Evolutionary conservation across 345 rosid species (phyloP), one percentile per base, ranked within the genome.

Genomic region (Populus alba): DNA sequence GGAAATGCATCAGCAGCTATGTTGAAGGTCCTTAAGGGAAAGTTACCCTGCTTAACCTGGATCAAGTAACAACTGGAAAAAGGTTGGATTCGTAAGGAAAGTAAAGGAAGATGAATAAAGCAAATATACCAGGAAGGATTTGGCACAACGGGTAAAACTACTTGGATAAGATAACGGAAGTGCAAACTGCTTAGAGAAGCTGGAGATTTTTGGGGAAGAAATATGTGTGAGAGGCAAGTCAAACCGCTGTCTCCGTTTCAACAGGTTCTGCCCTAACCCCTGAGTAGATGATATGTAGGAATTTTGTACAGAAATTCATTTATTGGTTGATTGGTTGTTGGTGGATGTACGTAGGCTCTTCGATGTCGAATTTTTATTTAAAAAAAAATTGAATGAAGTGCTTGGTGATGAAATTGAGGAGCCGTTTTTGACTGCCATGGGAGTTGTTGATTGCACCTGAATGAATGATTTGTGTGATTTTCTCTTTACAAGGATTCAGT

Each of bases 281-380:
- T 31, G 7, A 59, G 66, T 77, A 74, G 80, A 45, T 68, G 80
- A 45, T 65, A 75, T 76, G 77, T 79, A 82, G 88, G 76, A 69
- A 75, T 68, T 68, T 81, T 86, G 87, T 87, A 86, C 69, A 85
- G 81, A 81, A 74, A 70, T 87, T 89, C 86, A 73, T 87, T 86
- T 79, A 85, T 89, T 88, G 83, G 87, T 89, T 86, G 72, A 79
- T 83, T 79, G 86, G 82, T 78, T 47, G 66, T 49, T 38, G 70
- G 70, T 63, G 66, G 78, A 47, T 75, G 78, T 72, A 22, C 25
- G 66, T 68, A 65, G 23, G 15, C 18, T 23, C 31, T 6, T 33
- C 15, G 47, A 43, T 10, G 47, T 43, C 11, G 8, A 11, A 33
- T 33, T 33, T 43, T 43, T 11, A 2, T 41, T 41, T 6, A 1